These are phyloP conservation scores for Hemerocallis citrina DNA, from an alignment of 106 monocot genomes.

Conservation along the genomic window DNA sequence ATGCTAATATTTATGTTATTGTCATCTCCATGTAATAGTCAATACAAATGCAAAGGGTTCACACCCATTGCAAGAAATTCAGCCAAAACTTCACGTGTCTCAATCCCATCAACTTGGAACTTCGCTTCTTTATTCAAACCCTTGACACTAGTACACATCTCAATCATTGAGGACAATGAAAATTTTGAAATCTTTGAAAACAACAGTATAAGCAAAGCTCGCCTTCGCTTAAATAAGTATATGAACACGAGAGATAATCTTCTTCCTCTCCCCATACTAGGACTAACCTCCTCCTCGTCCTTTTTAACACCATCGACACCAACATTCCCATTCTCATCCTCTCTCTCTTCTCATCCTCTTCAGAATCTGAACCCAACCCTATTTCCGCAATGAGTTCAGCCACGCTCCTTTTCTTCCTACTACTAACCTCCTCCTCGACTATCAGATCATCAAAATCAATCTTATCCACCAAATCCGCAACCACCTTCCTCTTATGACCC, in stretches of 20 bases:
- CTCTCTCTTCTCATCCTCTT: background rate
- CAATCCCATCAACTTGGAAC: background rate
- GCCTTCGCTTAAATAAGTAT: slow-evolving; percentile 5
- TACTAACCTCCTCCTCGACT: background rate
- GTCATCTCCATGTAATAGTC: too few species aligned
- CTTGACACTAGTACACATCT: background rate
- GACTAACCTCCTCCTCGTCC: slow-evolving; percentile 12
- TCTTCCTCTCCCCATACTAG: slow-evolving; percentile 40
- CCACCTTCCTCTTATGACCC: background rate
- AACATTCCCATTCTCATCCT: background rate
- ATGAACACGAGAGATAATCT: slow-evolving; percentile 75
- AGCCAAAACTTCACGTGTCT: background rate
- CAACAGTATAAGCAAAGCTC: background rate
- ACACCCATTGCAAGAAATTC: background rate
- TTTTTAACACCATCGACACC: background rate
- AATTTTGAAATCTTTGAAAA: background rate
- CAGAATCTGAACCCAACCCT: slow-evolving; percentile 27
- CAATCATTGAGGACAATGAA: background rate
- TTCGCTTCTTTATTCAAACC: background rate
- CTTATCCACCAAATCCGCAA: slow-evolving; percentile 25
- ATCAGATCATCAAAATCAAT: slow-evolving; percentile 24
- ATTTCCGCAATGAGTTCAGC: slow-evolving; percentile 31
- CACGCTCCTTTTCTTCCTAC: slow-evolving; percentile 28
- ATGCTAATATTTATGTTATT: too few species aligned
- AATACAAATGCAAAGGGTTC: background rate